phyloP scores from a whole-genome alignment of 345 rosid genomes.

The Gossypium longicalyx region DNA sequence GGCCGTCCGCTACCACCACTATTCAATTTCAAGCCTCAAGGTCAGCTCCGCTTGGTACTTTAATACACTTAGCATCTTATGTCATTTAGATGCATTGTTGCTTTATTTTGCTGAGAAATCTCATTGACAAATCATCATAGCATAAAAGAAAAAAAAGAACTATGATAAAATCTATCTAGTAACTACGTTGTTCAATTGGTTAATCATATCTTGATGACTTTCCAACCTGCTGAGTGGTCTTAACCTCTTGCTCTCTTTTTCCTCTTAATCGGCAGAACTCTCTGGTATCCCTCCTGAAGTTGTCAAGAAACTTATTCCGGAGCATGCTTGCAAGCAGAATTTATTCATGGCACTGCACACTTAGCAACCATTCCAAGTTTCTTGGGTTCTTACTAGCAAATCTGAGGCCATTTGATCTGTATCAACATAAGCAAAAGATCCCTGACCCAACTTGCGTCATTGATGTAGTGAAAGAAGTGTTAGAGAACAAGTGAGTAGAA shows the following conservation, averaged over 20 bases:
- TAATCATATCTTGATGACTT: no score
- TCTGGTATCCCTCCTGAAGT: slow-evolving; percentile 58
- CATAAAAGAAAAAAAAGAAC: no score
- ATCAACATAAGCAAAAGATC: neutral
- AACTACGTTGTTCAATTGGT: no score
- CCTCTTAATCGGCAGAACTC: slow-evolving; percentile 45
- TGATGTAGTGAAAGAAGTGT: neutral
- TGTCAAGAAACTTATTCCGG: slow-evolving; percentile 63
- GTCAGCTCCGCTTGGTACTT: slow-evolving; percentile 21
- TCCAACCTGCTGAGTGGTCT: no score
- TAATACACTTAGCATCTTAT: neutral
- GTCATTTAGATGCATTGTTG: neutral
- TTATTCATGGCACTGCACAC: slow-evolving; percentile 78
- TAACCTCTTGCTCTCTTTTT: neutral
- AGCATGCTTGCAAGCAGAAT: slow-evolving; percentile 82
- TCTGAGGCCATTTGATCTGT: neutral
- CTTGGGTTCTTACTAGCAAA: neutral
- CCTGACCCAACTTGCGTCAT: neutral
- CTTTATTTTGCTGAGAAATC: neutral
- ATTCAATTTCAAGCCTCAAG: slow-evolving; percentile 63
- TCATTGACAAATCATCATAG: no score
- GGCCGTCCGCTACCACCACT: slow-evolving; percentile 81
- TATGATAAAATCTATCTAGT: no score
- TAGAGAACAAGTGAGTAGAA: neutral
- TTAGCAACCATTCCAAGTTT: slow-evolving; percentile 22